A percentile compares a stretch with the other conserved stretches of the same genome.
phyloP scores from a whole-genome alignment of 1,284 basidiomycete genomes.

The Leccinum griseonigrum region DNA sequence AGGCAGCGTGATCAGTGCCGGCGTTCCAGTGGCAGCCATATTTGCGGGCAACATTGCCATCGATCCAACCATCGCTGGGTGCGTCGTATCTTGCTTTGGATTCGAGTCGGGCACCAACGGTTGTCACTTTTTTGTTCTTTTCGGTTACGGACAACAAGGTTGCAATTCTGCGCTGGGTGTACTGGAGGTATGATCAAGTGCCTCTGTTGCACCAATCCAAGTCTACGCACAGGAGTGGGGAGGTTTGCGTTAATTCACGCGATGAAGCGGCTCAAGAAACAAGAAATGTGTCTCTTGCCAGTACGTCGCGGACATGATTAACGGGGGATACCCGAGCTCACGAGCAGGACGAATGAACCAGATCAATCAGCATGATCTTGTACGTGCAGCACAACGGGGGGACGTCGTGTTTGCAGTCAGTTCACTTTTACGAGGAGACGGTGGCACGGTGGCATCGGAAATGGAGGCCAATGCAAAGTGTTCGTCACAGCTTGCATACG shows the following conservation, averaged over 20 bases:
- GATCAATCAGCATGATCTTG: slow-evolving; percentile 60
- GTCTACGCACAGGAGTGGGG: slow-evolving; percentile 41
- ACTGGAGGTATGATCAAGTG: slow-evolving; percentile 63
- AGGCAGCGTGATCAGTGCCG: slow-evolving; percentile 38
- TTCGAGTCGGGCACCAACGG: not conserved
- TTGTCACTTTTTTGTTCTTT: slow-evolving; percentile 39
- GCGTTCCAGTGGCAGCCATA: slow-evolving; percentile 45
- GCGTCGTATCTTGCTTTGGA: slow-evolving; percentile 16
- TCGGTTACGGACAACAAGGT: slow-evolving; percentile 51
- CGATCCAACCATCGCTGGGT: slow-evolving; percentile 55
- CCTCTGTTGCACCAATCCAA: slow-evolving; percentile 41
- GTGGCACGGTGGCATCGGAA: slow-evolving; percentile 46
- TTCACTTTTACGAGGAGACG: slow-evolving; percentile 55
- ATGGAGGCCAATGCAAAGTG: slow-evolving; percentile 63
- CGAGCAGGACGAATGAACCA: slow-evolving; percentile 24
- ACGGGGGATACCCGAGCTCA: not conserved
- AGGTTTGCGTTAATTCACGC: slow-evolving; percentile 31
- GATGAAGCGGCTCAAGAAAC: slow-evolving; percentile 47
- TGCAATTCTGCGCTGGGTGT: slow-evolving; percentile 47
- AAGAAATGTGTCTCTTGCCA: slow-evolving; percentile 53
- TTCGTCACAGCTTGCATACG: slow-evolving; percentile 21
- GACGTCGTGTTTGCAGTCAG: slow-evolving; percentile 62
- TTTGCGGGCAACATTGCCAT: slow-evolving; percentile 61
- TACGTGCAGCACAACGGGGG: slow-evolving; percentile 68
- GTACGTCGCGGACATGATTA: slow-evolving; percentile 22